Base-by-base conservation (phyloP, 2,329 filamentous ascomycete genomes). In the Clarireedia paspali region DNA sequence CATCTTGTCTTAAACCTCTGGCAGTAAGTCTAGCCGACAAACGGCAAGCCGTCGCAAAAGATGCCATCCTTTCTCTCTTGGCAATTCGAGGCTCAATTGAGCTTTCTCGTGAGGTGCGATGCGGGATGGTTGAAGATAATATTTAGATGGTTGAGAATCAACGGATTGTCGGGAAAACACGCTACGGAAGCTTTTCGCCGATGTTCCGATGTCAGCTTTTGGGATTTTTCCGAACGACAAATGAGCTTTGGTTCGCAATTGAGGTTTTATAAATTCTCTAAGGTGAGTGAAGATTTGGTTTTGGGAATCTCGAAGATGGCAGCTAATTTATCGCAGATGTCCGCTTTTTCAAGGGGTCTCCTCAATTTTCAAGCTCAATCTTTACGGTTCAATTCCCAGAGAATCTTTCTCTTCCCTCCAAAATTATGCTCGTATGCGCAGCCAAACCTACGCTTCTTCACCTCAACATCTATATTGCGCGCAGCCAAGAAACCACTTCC, bases 31-130 rank as follows among this genome's bases (percentile, higher is more conserved):
- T 78, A 64, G 79, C 78, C 60, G 84, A 85, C 63, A 82, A 71
- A 67, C 84, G 83, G 72, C 80, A 85, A 68, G 78, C 82, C 69
- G 79, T 75, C 69, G 79, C 77, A 68, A 88, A 74, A 66, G 84
- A 86, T 70, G 84, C 83, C 85, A 88, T 88, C 65, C 66, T 72
- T 59, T 65, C 67, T 63, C 57, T 57, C 47, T 42, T 45, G 50
- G 49, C 30, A 57, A 57, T 59, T 23, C 50, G 57, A 59, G 60
- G 60, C 63, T 66, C 64, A 67, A 67, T 64, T 66, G 65, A 65
- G 60, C 62, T 62, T 59, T 59, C 38, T 55, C 47, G 53, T 53
- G 30, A 55, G 50, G 38, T 39, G 38, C 38, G 17, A 30, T 30
- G 27, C 30, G 53, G 53, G 54, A 58, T 53, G 56, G 50, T 58